Evolutionary conservation across 805 yeast species (phyloP).

Genomic region (Barnettozyma populi): DNA sequence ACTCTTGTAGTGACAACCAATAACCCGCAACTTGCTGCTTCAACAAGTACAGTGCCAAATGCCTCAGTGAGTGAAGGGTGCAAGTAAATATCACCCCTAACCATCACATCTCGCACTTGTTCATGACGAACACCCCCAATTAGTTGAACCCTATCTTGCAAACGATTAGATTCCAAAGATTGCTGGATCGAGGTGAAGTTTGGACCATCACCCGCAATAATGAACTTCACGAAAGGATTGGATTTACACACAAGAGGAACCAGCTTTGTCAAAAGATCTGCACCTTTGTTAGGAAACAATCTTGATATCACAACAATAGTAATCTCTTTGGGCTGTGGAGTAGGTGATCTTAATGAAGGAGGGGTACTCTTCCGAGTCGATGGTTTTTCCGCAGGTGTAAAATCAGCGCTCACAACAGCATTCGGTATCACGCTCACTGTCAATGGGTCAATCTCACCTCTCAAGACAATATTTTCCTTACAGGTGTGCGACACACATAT

Average conservation of each 20-base stretch:
- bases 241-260: constrained; percentile 75
- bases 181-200: constrained; percentile 90
- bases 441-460: constrained; percentile 78
- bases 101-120: constrained; percentile 87
- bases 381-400: constrained; percentile 40
- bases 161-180: constrained; percentile 79
- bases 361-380: constrained; percentile 7
- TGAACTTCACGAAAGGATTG: constrained; percentile 61
- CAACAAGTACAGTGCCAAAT: constrained; percentile 94
- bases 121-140: constrained; percentile 90
- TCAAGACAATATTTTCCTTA: constrained; percentile 87
- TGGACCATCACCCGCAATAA: constrained; percentile 97
- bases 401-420: constrained; percentile 85
- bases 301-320: constrained; percentile 90
- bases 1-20: constrained; percentile 92
- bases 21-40: constrained; percentile 95
- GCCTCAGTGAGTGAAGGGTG: constrained; percentile 97
- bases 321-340: constrained; percentile 29
- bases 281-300: constrained; percentile 93
- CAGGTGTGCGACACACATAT: constrained; percentile 97
- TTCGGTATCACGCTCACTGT: constrained; percentile 89
- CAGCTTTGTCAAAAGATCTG: constrained; percentile 76
- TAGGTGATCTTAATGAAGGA: background rate
- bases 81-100: constrained; percentile 85
- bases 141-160: constrained; percentile 83